These are phyloP conservation scores for Nyctanthes arbortristis DNA, from an alignment of 257 asterid species.

Conservation along the genomic window DNA sequence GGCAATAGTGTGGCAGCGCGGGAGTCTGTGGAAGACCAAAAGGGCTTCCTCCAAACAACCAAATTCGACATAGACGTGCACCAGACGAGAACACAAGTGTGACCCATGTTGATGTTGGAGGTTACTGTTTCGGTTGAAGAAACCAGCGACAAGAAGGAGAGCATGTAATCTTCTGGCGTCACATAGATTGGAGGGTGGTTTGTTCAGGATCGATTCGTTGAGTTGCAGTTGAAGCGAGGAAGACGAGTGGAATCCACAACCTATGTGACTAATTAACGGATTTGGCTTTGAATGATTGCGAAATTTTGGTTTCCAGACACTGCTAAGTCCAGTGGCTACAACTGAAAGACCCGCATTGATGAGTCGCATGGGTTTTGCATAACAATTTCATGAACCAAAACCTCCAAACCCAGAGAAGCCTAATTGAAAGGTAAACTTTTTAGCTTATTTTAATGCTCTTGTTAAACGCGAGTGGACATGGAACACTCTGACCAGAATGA, in stretches of 20 bases:
- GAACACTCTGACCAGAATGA: no score
- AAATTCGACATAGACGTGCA: conserved; percentile 26
- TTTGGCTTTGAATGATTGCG: not conserved
- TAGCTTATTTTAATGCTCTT: no score
- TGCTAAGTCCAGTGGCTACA: not conserved
- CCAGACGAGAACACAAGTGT: conserved; percentile 20
- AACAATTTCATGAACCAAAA: not conserved
- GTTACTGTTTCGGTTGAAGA: not conserved
- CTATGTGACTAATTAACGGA: not conserved
- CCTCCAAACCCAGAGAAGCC: no score
- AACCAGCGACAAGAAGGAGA: conserved; percentile 19
- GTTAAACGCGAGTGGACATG: no score
- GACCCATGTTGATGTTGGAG: conserved; percentile 8
- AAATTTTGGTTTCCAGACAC: not conserved
- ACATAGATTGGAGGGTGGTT: conserved; percentile 7
- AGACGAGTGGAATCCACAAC: conserved; percentile 8
- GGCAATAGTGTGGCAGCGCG: conserved; percentile 18
- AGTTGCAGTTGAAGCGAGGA: not conserved
- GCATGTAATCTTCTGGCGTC: conserved; percentile 31
- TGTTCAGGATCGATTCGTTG: conserved; percentile 23
- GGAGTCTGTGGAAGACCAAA: conserved; percentile 21
- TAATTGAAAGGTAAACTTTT: no score
- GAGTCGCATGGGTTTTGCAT: not conserved
- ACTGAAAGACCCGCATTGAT: no score
- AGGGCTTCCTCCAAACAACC: conserved; percentile 26